Conservation (phyloP, 169 alveolate genomes). For the Cryptosporidium sp. region DNA sequence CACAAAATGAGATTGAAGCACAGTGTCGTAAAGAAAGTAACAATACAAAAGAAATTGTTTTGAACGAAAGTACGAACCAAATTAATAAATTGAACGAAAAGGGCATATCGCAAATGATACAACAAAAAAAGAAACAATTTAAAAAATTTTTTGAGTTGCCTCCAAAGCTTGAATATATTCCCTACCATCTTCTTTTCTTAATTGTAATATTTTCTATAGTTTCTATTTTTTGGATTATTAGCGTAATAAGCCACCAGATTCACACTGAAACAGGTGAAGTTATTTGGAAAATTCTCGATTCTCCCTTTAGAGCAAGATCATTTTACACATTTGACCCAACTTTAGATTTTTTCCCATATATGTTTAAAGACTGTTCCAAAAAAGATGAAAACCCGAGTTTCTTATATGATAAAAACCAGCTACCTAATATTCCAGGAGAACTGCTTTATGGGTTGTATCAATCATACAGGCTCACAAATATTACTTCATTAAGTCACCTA, state of each 20-base stretch:
- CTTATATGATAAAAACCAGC: conserved; percentile 24
- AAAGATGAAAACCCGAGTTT: conserved; percentile 23
- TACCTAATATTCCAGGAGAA: conserved; percentile 28
- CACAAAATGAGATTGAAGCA: conserved; percentile 34
- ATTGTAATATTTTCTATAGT: conserved; percentile 13
- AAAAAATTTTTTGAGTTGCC: conserved; percentile 32
- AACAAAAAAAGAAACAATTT: conserved; percentile 1
- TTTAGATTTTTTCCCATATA: conserved; percentile 47
- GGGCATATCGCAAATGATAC: not conserved
- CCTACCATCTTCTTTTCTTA: conserved; percentile 48
- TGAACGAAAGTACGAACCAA: not conserved
- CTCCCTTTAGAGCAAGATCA: conserved; percentile 68
- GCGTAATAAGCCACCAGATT: conserved; percentile 7
- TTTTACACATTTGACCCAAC: conserved; percentile 43
- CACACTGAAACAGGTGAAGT: conserved; percentile 18
- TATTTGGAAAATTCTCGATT: conserved; percentile 53
- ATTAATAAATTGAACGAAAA: not conserved
- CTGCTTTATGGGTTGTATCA: conserved; percentile 51
- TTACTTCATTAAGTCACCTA: conserved; percentile 54
- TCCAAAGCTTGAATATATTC: conserved; percentile 72
- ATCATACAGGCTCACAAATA: conserved; percentile 36
- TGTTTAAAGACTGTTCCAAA: conserved; percentile 44
- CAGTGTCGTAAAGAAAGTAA: not conserved
- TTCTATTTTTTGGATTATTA: conserved; percentile 32
- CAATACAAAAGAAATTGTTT: not conserved